phyloP scores from a whole-genome alignment of 768 basidiomycete genomes.

The Kwoniella dejecticola region DNA sequence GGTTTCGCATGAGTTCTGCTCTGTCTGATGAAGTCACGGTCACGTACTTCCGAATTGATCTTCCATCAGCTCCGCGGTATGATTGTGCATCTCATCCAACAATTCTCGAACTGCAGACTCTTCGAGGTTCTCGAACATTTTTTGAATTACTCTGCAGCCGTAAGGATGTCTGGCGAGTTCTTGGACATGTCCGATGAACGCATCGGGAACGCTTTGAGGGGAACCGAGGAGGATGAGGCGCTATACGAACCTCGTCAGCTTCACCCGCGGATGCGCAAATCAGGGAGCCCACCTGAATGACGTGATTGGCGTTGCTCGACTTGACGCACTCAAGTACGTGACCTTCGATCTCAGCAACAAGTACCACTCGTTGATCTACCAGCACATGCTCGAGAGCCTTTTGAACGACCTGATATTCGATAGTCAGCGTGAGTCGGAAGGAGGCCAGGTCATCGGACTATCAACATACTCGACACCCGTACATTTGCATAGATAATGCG shows the following conservation, averaged over 20 bases:
- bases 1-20: neutral
- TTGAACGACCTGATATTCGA: slow-evolving; percentile 26
- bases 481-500: slow-evolving; percentile 81
- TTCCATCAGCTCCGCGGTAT: slow-evolving; percentile 73
- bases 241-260: slow-evolving; percentile 57
- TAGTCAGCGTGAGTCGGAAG: neutral
- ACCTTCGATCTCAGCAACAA: slow-evolving; percentile 77
- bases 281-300: slow-evolving; percentile 58
- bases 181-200: slow-evolving; percentile 75
- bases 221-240: slow-evolving; percentile 79
- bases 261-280: neutral
- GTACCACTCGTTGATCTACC: slow-evolving; percentile 72
- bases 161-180: slow-evolving; percentile 85
- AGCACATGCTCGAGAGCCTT: slow-evolving; percentile 82
- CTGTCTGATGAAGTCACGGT: neutral
- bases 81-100: slow-evolving; percentile 77
- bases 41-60: slow-evolving; percentile 73
- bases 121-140: slow-evolving; percentile 83
- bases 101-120: slow-evolving; percentile 68
- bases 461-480: slow-evolving; percentile 79
- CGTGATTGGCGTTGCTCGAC: slow-evolving; percentile 92
- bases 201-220: slow-evolving; percentile 68
- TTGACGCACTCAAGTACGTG: slow-evolving; percentile 82
- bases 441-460: neutral
- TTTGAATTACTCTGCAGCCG: slow-evolving; percentile 91